Evolutionary conservation across 352 stramenopile genomes (phyloP).

Genomic region (Phytophthora fragariae): DNA sequence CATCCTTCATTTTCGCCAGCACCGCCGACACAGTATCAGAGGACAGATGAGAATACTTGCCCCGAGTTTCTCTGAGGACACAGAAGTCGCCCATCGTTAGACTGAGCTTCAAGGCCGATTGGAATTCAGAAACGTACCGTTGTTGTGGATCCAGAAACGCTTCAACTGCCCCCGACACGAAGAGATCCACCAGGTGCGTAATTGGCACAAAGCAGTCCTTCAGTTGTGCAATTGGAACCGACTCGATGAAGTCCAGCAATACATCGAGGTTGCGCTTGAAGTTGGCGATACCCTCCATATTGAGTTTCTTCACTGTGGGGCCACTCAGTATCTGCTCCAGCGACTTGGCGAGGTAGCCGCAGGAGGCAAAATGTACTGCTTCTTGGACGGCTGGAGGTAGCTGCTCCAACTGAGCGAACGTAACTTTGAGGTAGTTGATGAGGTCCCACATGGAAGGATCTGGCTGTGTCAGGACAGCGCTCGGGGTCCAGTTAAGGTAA

Average conservation of each 20-base stretch:
- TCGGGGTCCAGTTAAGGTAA: slow-evolving; percentile 80
- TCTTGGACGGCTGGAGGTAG: slow-evolving; percentile 68
- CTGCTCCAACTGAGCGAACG: slow-evolving; percentile 68
- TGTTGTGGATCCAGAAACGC: slow-evolving; percentile 72
- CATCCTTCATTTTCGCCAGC: slow-evolving; percentile 78
- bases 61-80: slow-evolving; percentile 49
- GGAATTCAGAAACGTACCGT: slow-evolving; percentile 38
- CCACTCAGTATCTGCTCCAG: slow-evolving; percentile 77
- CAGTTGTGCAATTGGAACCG: slow-evolving; percentile 65
- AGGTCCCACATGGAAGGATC: slow-evolving; percentile 86
- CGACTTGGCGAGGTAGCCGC: slow-evolving; percentile 80
- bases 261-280: slow-evolving; percentile 84
- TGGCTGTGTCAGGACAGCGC: slow-evolving; percentile 61
- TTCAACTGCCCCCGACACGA: slow-evolving; percentile 67
- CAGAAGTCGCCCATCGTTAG: not conserved
- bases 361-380: slow-evolving; percentile 80
- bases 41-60: slow-evolving; percentile 74
- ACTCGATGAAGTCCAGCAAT: slow-evolving; percentile 68
- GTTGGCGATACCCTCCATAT: slow-evolving; percentile 72
- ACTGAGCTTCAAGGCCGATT: slow-evolving; percentile 3
- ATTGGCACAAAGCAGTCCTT: slow-evolving; percentile 74
- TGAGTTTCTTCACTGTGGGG: slow-evolving; percentile 70
- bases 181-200: slow-evolving; percentile 70
- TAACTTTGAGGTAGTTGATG: slow-evolving; percentile 88
- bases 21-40: slow-evolving; percentile 71